These are phyloP conservation scores for Inonotus hispidus DNA, from an alignment of 1,284 basidiomycete species.

Conservation along the genomic window DNA sequence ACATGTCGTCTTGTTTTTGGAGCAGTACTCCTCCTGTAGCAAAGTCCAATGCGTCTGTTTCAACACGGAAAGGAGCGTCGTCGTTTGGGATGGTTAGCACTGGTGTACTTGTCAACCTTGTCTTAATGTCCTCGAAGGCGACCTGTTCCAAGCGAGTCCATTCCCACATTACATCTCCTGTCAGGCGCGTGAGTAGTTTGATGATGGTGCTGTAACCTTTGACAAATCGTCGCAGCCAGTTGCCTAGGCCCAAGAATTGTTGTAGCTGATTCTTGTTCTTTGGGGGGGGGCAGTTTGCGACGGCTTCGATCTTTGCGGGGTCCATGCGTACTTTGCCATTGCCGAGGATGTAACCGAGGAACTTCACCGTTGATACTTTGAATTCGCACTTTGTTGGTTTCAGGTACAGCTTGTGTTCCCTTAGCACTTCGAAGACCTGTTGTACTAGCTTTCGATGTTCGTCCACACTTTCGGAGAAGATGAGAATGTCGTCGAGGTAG, in stretches of 20 bases:
- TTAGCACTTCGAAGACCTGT: not conserved
- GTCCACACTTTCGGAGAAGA: not conserved
- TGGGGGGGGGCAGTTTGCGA: slow-evolving; percentile 24
- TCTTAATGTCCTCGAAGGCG: not conserved
- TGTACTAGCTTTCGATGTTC: not conserved
- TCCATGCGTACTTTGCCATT: slow-evolving; percentile 6
- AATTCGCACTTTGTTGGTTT: not conserved
- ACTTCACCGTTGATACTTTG: not conserved
- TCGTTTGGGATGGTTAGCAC: not conserved
- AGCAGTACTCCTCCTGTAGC: not conserved
- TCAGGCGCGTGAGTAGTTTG: not conserved
- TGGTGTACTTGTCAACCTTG: not conserved
- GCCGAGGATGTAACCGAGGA: not conserved
- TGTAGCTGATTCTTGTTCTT: slow-evolving; percentile 19
- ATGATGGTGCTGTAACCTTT: not conserved
- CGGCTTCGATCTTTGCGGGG: slow-evolving; percentile 20
- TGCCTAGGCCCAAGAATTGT: slow-evolving; percentile 22
- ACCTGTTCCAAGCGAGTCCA: not conserved
- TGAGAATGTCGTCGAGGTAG: not conserved
- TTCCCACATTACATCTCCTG: not conserved
- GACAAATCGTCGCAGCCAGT: slow-evolving; percentile 23
- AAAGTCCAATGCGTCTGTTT: not conserved
- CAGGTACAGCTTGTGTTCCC: not conserved
- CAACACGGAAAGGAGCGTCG: not conserved
- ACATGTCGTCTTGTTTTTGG: not conserved